Percentiles rank a stretch among this genome's conserved stretches.
Conservation (phyloP, 73 alveolate species). For the Paramecium sexaurelia region DNA sequence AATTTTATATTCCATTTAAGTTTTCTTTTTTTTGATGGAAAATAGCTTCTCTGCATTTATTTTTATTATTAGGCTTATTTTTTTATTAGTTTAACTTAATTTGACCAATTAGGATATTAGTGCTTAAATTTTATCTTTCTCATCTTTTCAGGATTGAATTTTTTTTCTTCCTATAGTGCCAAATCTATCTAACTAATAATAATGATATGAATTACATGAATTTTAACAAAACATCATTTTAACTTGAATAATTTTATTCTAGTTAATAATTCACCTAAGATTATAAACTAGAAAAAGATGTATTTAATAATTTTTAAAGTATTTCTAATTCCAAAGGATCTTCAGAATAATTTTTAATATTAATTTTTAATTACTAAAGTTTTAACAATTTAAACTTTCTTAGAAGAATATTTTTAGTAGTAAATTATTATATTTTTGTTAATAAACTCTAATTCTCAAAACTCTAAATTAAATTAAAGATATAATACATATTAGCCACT, state of each 20-base stretch:
- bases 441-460: not conserved
- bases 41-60: not conserved
- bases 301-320: not conserved
- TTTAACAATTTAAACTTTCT: not conserved
- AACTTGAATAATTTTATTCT: not conserved
- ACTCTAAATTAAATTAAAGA: not conserved
- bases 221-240: not conserved
- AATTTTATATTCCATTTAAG: not conserved
- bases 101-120: not conserved
- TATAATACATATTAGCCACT: not conserved
- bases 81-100: not conserved
- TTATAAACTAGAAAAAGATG: not conserved
- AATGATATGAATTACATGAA: not conserved
- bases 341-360: not conserved
- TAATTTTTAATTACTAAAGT: not conserved
- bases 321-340: constrained; percentile 6
- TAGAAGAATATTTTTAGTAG: not conserved
- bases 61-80: not conserved
- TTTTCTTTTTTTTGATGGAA: not conserved
- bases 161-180: not conserved
- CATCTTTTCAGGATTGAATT: not conserved
- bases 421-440: not conserved
- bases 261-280: not conserved
- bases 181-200: not conserved
- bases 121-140: not conserved